phyloP scores from a whole-genome alignment of 2,329 filamentous ascomycete genomes.

The Sclerotinia nivalis region DNA sequence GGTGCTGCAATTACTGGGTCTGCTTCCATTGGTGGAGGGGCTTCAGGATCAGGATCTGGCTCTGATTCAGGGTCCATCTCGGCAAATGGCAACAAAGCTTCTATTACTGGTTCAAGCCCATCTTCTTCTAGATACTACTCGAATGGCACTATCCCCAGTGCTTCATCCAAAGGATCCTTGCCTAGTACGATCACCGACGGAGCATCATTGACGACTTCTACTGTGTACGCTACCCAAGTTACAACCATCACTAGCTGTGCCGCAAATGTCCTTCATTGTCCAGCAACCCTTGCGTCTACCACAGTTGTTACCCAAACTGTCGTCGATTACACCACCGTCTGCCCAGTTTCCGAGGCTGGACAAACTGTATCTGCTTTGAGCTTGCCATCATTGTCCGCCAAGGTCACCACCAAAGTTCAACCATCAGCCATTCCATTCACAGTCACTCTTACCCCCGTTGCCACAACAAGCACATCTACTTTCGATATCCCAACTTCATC shows the following conservation, averaged over 20 bases:
- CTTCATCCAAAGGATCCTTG: not conserved
- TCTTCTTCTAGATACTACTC: not conserved
- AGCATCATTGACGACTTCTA: conserved; percentile 28
- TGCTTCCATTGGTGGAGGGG: not conserved
- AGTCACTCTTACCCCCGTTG: conserved; percentile 5
- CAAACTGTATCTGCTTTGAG: not conserved
- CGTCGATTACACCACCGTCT: conserved; percentile 29
- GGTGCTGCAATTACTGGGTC: not conserved
- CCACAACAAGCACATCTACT: not conserved
- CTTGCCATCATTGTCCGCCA: not conserved
- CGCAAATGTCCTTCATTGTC: conserved; percentile 29
- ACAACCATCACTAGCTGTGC: conserved; percentile 29
- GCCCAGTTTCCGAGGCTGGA: conserved; percentile 23
- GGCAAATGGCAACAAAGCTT: not conserved
- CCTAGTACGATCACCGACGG: conserved; percentile 25
- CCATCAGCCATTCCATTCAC: conserved; percentile 1
- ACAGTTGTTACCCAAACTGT: conserved; percentile 28
- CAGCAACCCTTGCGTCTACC: conserved; percentile 21
- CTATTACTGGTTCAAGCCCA: not conserved
- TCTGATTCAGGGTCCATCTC: not conserved
- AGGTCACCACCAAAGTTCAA: not conserved
- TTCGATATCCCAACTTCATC: not conserved
- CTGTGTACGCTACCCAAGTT: conserved; percentile 26
- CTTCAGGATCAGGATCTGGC: not conserved
- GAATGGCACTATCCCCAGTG: not conserved